Conservation (phyloP, 2,329 filamentous ascomycete species). For the Claviceps sp. region DNA sequence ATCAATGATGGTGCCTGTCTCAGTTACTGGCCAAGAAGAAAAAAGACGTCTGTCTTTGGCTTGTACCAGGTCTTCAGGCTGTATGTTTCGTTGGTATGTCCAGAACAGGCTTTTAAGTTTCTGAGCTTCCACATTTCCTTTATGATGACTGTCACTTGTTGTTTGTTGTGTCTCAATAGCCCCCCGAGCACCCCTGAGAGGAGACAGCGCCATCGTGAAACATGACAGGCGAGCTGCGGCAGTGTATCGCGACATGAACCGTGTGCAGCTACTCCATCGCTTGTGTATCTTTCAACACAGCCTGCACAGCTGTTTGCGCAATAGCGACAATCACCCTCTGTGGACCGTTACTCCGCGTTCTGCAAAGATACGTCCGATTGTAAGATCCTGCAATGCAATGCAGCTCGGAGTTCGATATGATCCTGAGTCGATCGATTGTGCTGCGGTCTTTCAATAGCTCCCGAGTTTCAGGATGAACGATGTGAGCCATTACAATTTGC, state of each 20-base stretch:
- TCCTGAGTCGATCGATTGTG: not conserved
- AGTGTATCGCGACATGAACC: not conserved
- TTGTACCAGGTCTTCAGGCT: not conserved
- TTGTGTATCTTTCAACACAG: not conserved
- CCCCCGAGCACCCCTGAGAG: not conserved
- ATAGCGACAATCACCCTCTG: not conserved
- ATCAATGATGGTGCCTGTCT: not conserved
- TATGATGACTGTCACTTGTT: not conserved
- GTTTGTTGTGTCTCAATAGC: not conserved
- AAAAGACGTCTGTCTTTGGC: not conserved
- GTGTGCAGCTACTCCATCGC: not conserved
- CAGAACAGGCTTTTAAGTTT: too few species aligned
- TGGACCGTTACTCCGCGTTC: conserved; percentile 1
- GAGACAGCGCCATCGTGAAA: not conserved
- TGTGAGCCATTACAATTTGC: not conserved
- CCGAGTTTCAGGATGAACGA: not conserved
- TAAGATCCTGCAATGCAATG: not conserved
- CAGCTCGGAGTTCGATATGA: not conserved
- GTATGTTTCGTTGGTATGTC: too few species aligned
- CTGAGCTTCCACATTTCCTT: too few species aligned
- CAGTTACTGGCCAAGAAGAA: not conserved
- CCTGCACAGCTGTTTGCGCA: not conserved
- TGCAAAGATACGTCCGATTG: not conserved
- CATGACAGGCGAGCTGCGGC: conserved; percentile 1
- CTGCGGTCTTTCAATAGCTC: not conserved